Conservation (phyloP, 1,284 basidiomycete genomes). For the Pseudozyma sp. region DNA sequence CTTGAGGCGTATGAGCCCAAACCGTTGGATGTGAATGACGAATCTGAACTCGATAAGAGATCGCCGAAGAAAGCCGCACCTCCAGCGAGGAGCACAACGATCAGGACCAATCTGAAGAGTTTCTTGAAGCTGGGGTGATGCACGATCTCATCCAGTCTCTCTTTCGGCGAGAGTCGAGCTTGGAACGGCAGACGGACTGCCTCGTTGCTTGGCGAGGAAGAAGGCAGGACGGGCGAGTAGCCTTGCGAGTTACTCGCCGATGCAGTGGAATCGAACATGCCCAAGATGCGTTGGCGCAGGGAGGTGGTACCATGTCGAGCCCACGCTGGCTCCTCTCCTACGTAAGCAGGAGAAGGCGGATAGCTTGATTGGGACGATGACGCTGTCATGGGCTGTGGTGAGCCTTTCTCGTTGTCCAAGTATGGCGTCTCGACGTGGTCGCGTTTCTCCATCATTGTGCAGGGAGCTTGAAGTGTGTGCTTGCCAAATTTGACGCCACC, state of each 20-base stretch:
- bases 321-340: conserved; percentile 16
- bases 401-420: too few relatives aligned
- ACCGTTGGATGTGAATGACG: background rate
- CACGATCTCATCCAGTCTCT: conserved; percentile 2
- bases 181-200: background rate
- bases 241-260: conserved; percentile 8
- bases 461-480: too few relatives aligned
- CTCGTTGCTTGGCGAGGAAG: background rate
- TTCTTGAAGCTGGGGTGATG: conserved; percentile 9
- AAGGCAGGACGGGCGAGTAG: background rate
- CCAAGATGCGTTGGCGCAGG: conserved; percentile 16
- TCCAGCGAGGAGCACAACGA: conserved; percentile 15
- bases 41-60: background rate
- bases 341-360: conserved; percentile 19
- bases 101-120: conserved; percentile 12
- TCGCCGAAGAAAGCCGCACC: conserved; percentile 4
- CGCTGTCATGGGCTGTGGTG: too few relatives aligned
- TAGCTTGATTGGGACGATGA: conserved; percentile 12
- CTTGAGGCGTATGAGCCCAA: background rate
- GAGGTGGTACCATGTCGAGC: conserved; percentile 2
- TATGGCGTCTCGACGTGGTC: too few relatives aligned
- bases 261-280: conserved; percentile 4
- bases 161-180: background rate
- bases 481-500: too few relatives aligned
- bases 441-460: too few relatives aligned